Evolutionary conservation across 129 eudicot genomes (phyloP), one percentile per base, ranked within the genome.

Genomic region (Flaveria ramosissima): DNA sequence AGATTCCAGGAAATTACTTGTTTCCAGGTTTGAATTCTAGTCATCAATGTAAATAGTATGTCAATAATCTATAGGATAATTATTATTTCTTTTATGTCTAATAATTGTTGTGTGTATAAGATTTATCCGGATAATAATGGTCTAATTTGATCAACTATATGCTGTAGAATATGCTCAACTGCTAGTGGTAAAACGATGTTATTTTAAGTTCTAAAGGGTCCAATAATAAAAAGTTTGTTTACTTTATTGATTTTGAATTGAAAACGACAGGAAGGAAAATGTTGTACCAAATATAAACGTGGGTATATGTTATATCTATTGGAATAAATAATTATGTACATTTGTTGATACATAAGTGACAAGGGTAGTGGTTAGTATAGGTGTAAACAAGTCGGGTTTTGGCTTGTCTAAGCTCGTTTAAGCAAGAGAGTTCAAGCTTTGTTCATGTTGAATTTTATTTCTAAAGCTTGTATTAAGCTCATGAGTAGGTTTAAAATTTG

Each of bases 1-100:
- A 47, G 68, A 26, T 24, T 26, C 24, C 62, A 66, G 89, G 88
- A 79, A 87, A 87, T 72, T 26, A n/a, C 59, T 60, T 27, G 85
- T 82, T 85, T 83, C 87, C 82, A 10, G 15, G 67, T 62, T 26
- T 27, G 10, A 23, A n/a, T 57, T 72, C 4, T 4, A 62, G 68
- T 62, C 9, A 27, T 26, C 60, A 26, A 27, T 62, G 68, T 62
- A 43, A 24, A 71, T 79, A 32, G 39, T 41, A 70, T 15, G 52
- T 56, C 52, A 68, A 11, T 14, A 81, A 55, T 12, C 3, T 9
- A 46, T 43, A 43, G 36, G 43, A 8, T 9, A 21, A 48, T 9
- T 59, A 48, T 9, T 59, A 9, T 59, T 21, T 7, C 10, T 59
- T 32, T 10, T 21, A 7, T 57, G 4, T 36, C 66, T 59, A 2